phyloP scores from a whole-genome alignment of 768 basidiomycete genomes.

The Lactifluus rugatus region DNA sequence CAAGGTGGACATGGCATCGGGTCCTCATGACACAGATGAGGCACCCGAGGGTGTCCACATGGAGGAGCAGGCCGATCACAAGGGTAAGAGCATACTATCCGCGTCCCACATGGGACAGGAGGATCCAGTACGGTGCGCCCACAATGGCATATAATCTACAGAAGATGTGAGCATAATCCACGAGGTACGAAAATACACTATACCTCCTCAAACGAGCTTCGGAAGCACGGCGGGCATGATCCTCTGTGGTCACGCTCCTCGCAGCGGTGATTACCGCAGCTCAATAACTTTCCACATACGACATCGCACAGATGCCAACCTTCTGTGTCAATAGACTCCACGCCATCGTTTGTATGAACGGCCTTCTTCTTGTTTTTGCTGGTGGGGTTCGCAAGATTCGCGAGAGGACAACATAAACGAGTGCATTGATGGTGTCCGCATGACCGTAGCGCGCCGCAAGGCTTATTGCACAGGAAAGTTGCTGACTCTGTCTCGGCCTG shows the following conservation, averaged over 20 bases:
- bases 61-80: conserved; percentile 60
- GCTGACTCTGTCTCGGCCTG: conserved; percentile 27
- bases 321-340: conserved; percentile 47
- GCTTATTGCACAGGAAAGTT: conserved; percentile 71
- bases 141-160: conserved; percentile 69
- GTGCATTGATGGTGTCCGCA: conserved; percentile 86
- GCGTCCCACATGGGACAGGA: conserved; percentile 80
- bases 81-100: conserved; percentile 67
- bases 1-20: conserved; percentile 73
- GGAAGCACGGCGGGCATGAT: conserved; percentile 70
- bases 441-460: conserved; percentile 65
- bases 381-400: conserved; percentile 40
- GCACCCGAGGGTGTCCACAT: conserved; percentile 75
- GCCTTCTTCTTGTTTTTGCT: conserved; percentile 55
- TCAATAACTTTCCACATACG: conserved; percentile 60
- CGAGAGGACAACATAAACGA: conserved; percentile 82
- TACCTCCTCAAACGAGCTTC: conserved; percentile 89
- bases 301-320: conserved; percentile 81
- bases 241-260: conserved; percentile 76
- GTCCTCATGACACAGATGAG: conserved; percentile 79
- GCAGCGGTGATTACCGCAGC: conserved; percentile 74
- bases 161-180: background rate
- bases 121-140: conserved; percentile 82
- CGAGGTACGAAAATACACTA: conserved; percentile 16
- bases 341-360: conserved; percentile 21